Evolutionary conservation across 306 rosid species (phyloP).

Genomic region (Ormosia emarginata): DNA sequence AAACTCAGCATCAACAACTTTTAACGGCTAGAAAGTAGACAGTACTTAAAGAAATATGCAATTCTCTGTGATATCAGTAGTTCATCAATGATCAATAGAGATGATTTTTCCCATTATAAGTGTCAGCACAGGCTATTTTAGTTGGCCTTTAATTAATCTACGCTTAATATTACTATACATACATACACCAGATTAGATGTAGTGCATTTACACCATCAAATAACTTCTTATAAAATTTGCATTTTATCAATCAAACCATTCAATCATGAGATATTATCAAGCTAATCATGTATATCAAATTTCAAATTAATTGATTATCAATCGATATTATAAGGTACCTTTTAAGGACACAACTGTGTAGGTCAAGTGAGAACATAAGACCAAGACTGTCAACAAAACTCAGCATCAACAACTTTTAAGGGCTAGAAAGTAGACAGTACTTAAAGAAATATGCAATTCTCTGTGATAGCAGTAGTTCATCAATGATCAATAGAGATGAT

Average conservation of each 20-base stretch:
- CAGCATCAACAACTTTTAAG: neutral
- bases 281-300: neutral
- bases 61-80: neutral
- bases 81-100: neutral
- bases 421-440: neutral
- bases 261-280: neutral
- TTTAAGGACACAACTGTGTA: neutral
- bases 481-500: neutral
- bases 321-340: too few species aligned
- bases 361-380: neutral
- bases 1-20: neutral
- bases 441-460: neutral
- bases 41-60: neutral
- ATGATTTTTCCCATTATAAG: neutral
- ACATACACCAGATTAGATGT: too few species aligned
- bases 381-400: neutral
- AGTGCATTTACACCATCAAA: neutral
- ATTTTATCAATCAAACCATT: neutral
- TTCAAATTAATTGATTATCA: neutral
- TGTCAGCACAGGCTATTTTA: too few species aligned
- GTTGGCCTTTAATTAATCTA: too few species aligned
- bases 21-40: neutral
- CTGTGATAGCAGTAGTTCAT: neutral
- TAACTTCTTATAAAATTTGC: neutral
- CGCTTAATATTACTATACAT: too few species aligned